Evolutionary conservation across 768 basidiomycete genomes (phyloP).

Genomic region (Sarcomyxa edulis): DNA sequence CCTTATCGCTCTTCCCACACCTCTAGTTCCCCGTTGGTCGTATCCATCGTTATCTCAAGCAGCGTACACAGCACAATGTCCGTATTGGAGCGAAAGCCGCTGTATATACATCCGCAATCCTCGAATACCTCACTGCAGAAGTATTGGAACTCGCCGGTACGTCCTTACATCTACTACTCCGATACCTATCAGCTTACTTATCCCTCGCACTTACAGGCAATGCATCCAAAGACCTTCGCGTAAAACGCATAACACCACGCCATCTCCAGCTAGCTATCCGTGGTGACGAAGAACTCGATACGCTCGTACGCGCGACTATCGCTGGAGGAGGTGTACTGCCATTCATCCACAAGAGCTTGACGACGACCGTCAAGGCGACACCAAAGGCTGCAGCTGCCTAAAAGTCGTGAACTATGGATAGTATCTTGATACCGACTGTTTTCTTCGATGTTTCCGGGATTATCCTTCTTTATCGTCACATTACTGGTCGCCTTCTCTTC

Average conservation of each 20-base stretch:
- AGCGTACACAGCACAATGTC: conserved; percentile 88
- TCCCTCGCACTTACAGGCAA: conserved; percentile 52
- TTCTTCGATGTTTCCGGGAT: no score
- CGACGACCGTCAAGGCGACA: conserved; percentile 40
- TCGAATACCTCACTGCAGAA: conserved; percentile 95
- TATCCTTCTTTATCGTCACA: no score
- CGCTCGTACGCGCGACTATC: conserved; percentile 89
- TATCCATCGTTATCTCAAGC: conserved; percentile 94
- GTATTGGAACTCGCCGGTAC: conserved; percentile 92
- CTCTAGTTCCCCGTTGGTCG: conserved; percentile 92
- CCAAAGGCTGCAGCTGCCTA: no score
- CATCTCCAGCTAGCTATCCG: conserved; percentile 95
- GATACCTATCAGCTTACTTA: background rate
- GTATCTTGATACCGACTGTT: no score
- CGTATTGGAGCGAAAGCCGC: conserved; percentile 97
- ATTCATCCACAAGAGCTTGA: conserved; percentile 85
- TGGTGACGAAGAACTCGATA: conserved; percentile 97
- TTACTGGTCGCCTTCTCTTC: no score
- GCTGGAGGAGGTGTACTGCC: conserved; percentile 86
- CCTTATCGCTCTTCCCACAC: background rate
- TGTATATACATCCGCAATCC: conserved; percentile 92
- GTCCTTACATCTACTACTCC: conserved; percentile 17
- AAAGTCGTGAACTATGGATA: no score
- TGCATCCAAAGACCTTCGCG: conserved; percentile 94
- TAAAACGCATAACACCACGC: conserved; percentile 95